Percentiles rank a stretch among this genome's conserved stretches.
phyloP scores from a whole-genome alignment of 352 stramenopile genomes.

The Globisporangium cederbergense region DNA sequence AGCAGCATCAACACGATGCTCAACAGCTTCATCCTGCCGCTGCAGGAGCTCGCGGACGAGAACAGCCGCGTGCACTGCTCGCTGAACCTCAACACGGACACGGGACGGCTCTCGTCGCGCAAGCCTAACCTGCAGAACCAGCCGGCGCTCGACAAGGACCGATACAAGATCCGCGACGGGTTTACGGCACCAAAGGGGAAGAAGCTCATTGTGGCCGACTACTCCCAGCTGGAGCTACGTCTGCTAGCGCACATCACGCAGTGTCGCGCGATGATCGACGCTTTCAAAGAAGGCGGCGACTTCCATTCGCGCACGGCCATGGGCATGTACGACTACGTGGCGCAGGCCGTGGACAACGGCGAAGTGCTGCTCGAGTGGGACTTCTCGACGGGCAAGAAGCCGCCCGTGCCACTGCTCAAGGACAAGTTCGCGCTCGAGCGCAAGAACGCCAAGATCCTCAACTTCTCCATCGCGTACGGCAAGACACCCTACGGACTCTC shows the following conservation, averaged over 20 bases:
- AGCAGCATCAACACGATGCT: conserved; percentile 99
- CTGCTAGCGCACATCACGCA: conserved; percentile 98
- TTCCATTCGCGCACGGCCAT: conserved; percentile 96
- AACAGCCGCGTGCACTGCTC: conserved; percentile 96
- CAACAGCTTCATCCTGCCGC: conserved; percentile 93
- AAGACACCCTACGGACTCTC: conserved; percentile 98
- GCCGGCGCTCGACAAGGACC: conserved; percentile 80
- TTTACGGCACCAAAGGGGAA: conserved; percentile 93
- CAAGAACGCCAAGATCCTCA: conserved; percentile 98
- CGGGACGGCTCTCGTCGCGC: conserved; percentile 94
- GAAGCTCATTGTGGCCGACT: conserved; percentile 98
- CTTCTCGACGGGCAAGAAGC: conserved; percentile 80
- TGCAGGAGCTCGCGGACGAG: conserved; percentile 92
- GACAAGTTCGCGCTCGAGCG: conserved; percentile 97
- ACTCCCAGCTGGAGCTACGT: conserved; percentile 99
- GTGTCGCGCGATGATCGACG: conserved; percentile 98
- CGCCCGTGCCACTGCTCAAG: conserved; percentile 95
- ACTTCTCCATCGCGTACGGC: conserved; percentile 99
- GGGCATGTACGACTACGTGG: conserved; percentile 99
- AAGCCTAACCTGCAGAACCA: conserved; percentile 99
- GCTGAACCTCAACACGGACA: conserved; percentile 99
- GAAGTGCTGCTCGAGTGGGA: conserved; percentile 98
- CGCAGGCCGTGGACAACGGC: conserved; percentile 93
- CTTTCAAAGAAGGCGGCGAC: conserved; percentile 90
- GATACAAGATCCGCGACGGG: conserved; percentile 88